Evolutionary conservation across 176 grass and related monocot species (phyloP).

Genomic region (Bothriochloa decipiens): DNA sequence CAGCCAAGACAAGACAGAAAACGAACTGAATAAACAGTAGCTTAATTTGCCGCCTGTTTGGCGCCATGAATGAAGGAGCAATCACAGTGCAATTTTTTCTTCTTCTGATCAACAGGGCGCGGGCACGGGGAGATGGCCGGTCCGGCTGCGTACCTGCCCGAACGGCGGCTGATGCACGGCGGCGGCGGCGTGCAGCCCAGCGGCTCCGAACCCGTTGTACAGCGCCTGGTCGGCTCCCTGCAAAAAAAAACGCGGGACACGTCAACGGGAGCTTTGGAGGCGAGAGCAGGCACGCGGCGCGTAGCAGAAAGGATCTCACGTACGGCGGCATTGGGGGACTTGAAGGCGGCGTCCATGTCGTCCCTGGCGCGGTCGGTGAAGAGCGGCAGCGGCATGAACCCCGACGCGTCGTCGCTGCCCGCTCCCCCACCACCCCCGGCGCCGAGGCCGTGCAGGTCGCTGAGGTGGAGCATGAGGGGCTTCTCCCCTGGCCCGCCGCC

Average conservation of each 20-base stretch:
- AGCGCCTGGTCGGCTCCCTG: slow-evolving; percentile 50
- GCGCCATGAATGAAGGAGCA: not conserved
- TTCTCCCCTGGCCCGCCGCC: slow-evolving; percentile 39
- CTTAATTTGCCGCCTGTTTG: not conserved
- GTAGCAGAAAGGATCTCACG: slow-evolving; percentile 33
- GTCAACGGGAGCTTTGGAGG: not conserved
- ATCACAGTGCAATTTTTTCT: not conserved
- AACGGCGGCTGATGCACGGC: slow-evolving; percentile 36
- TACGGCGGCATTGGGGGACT: slow-evolving; percentile 67
- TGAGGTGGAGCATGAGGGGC: slow-evolving; percentile 64
- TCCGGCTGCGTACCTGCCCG: slow-evolving; percentile 41
- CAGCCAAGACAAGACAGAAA: not conserved
- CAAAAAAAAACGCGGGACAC: not conserved
- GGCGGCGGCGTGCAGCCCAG: slow-evolving; percentile 41
- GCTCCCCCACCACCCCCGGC: slow-evolving; percentile 18
- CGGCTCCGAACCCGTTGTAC: slow-evolving; percentile 50
- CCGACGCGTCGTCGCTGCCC: slow-evolving; percentile 17
- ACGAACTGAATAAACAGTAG: not conserved
- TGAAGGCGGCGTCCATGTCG: slow-evolving; percentile 67
- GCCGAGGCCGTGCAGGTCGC: slow-evolving; percentile 48
- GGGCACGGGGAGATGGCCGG: not conserved
- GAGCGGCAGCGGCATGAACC: slow-evolving; percentile 62
- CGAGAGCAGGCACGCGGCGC: not conserved
- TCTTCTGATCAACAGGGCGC: not conserved
- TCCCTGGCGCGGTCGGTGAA: slow-evolving; percentile 56